Base-by-base conservation (phyloP, 306 rosid species). In the Ormosia semicastrata region DNA sequence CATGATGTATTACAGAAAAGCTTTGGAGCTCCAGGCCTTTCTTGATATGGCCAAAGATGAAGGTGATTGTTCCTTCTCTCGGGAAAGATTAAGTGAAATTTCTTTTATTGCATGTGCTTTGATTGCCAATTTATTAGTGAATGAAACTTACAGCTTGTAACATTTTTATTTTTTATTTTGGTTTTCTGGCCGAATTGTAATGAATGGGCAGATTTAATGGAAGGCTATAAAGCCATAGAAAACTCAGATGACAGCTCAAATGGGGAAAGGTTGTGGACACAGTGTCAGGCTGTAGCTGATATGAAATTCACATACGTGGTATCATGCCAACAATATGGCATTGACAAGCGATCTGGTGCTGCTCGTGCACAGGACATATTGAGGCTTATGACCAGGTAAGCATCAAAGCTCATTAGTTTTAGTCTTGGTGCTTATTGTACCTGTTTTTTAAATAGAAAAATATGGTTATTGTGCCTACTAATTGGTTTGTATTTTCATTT, bases 21-120 rank as follows among this genome's bases (percentile, higher is more conserved):
- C 99, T 76, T 89, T 96, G 92, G 99, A 92, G 89, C 99, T 96
- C 79, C 98, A 96, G 76, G 91, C 98, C 80, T 93, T 96, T 79
- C 99, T 96, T 71, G 99, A 96, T 84, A 96, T 94, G 94, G 99
- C 97, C 56, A 78, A 91, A 86, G 92, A 92, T 81, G 92, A 89
- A 53, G 98, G 99, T 95, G 81, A 73, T 3, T 70, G 17, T 32
- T 85, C 41, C 74, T 60, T 79, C 71, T 49, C 67, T 54, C 79
- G 49, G 72, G 68, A 39, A 66, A 60, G 34, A 49, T 63, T 47
- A 3, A 17, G 15, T 47, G 75, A 46, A 71, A 39, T 33, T 34
- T 39, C 37, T 69, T 12, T 34, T 15, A n/a, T 59, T 73, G 33
- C 65, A 18, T 69, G 33, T 8, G 33, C 59, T 60, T 72, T 18